Evolutionary conservation across 225 moss, liverwort and hornwort species (phyloP).

Genomic region (Rhytidiadelphus loreus): DNA sequence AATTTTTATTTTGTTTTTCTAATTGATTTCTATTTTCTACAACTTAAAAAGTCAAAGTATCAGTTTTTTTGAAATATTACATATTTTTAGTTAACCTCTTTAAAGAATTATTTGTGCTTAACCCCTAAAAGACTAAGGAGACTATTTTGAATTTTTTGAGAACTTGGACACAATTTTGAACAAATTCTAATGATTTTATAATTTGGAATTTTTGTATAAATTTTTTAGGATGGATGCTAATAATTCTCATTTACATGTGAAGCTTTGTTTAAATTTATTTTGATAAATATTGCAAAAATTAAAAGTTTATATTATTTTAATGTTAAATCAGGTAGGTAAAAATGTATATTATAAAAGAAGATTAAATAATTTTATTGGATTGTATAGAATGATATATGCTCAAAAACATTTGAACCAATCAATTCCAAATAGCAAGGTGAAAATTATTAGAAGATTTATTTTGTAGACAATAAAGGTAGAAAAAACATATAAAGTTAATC

Average conservation of each 20-base stretch:
- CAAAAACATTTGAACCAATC: too few species aligned
- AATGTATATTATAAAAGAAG: not conserved
- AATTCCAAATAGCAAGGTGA: too few species aligned
- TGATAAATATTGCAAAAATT: too few species aligned
- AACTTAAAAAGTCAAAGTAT: not conserved
- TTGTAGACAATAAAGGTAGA: too few species aligned
- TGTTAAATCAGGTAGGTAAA: too few species aligned
- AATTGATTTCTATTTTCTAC: not conserved
- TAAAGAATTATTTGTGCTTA: not conserved
- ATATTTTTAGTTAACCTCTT: not conserved
- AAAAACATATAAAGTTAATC: too few species aligned
- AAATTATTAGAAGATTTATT: too few species aligned
- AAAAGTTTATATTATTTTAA: too few species aligned
- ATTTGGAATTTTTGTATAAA: not conserved
- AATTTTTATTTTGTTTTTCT: not conserved
- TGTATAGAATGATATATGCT: not conserved
- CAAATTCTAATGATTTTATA: not conserved
- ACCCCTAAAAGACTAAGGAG: rapidly evolving
- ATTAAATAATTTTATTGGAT: not conserved
- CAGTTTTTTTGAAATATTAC: not conserved
- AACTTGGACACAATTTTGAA: too few species aligned
- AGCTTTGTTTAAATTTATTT: too few species aligned
- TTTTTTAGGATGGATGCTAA: not conserved
- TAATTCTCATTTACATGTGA: not conserved
- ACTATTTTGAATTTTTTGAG: not conserved